Base-by-base conservation (phyloP, 2,329 filamentous ascomycete genomes). In the Ophiocordyceps robertsii region DNA sequence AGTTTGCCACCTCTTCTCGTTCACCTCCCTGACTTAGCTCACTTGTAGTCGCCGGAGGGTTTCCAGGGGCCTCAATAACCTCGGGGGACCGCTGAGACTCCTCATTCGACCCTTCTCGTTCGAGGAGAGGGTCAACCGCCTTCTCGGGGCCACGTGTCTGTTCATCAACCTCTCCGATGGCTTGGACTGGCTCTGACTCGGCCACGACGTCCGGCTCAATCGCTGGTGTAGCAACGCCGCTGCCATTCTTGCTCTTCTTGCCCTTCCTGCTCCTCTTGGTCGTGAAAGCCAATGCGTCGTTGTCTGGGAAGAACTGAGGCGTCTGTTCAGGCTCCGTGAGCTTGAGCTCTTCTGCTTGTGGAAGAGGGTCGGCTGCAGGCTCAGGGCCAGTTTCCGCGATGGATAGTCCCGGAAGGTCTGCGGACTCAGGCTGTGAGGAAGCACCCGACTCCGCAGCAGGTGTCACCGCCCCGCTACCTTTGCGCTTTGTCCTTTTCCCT, bases 211-310 rank as follows among this genome's bases (percentile, higher is more conserved):
- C 46, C 29, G 30, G 32, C 14, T 38, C 33, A 40, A 36, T 43
- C 29, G 11, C 46, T 14, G 43, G 40, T 31, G 36, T 45, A 4
- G 35, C 38, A 31, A 30, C 33, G 16, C 24, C 38, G 27, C 38
- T 44, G n/a, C 39, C 45, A 17, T 40, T n/a, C 29, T 43, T 48
- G 21, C 32, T 33, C 44, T 58, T 53, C 49, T 59, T 64, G 57
- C 51, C 62, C 54, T 61, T 62, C 51, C 60, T 61, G 43, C 57
- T 64, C 48, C 69, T 72, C 46, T 64, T 68, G 9, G 33, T 36
- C 46, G 64, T 58, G 32, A 57, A 48, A 8, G 60, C 58, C 46
- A 51, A 55, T 41, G 24, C 43, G 35, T 44, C 38, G 38, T 38
- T 36, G 14, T 33, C 19, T 12, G 39, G 27, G 2, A 24, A 14